Evolutionary conservation across 106 monocot species (phyloP), one percentile per base, ranked within the genome.

Genomic region (Dioscorea zingiberensis): DNA sequence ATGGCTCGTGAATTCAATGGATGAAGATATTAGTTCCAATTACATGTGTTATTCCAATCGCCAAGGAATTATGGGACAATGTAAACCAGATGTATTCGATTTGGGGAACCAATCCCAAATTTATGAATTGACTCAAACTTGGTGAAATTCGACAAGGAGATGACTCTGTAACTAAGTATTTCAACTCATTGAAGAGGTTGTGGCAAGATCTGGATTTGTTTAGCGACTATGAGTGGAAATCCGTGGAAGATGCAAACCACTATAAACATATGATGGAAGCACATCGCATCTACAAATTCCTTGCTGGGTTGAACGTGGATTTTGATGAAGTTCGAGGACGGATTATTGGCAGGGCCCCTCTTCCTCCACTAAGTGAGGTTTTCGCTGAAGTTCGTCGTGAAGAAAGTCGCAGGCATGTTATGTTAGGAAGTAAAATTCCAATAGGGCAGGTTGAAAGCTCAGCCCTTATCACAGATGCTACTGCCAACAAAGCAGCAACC

Each of bases 1-100:
- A 13, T 62, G 62, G 38, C 18, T 62, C 5, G 62, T 62, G n/a
- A 62, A 62, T 17, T 62, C 62, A 10, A 62, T 38, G 62, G 62
- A 32, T 14, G 21, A 62, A 17, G 29, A 62, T 0, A 62, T 32
- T 4, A 62, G 32, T 38, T 3, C 62, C 4, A 62, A 62, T 18
- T 62, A 62, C 38, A 32, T 62, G 62, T 62, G 30, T 17, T 62
- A 29, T 62, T 6, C 3, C 12, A 62, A 13, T 32, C n/a, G 62
- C 62, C 6, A 62, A 62, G 18, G 62, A 62, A 17, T 17, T 62
- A 2, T 62, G 16, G 62, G 10, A 62, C 18, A 62, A 32, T 30
- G 62, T 30, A 17, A 30, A 4, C 13, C 28, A 17, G 17, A 62
- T 62, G 62, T 62, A 62, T 17, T 62, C 28, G 38, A 62, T 18